These are phyloP conservation scores for Combretum micranthum DNA, from an alignment of 345 rosid species.

Conservation along the genomic window DNA sequence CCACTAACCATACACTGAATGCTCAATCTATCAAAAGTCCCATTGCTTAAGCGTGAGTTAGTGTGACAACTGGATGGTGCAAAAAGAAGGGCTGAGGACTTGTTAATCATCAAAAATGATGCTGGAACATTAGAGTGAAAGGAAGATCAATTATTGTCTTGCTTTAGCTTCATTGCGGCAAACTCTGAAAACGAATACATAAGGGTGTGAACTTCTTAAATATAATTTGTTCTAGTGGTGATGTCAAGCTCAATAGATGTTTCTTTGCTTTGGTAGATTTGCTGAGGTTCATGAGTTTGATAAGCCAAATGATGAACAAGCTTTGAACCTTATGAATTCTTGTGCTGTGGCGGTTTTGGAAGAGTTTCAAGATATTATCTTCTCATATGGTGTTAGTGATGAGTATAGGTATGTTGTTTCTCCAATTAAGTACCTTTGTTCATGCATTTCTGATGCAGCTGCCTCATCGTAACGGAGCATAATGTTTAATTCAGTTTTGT, in stretches of 20 bases:
- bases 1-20: no score
- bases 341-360: conserved; percentile 68
- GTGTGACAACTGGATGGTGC: no score
- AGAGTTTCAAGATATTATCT: conserved; percentile 62
- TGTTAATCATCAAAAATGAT: no score
- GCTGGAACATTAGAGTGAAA: no score
- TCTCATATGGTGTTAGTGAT: conserved; percentile 85
- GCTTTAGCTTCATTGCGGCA: no score
- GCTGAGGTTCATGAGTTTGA: conserved; percentile 72
- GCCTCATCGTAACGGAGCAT: background rate
- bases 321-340: conserved; percentile 85
- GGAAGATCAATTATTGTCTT: no score
- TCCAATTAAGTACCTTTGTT: conserved; percentile 3
- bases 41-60: no score
- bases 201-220: background rate
- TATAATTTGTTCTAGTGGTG: background rate
- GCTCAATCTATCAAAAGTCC: no score
- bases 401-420: conserved; percentile 64
- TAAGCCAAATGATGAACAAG: conserved; percentile 86
- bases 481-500: conserved; percentile 50
- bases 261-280: conserved; percentile 53
- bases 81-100: no score
- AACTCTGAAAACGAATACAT: no score
- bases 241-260: background rate
- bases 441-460: conserved; percentile 6